Conservation (phyloP, 2,329 filamentous ascomycete species). For the Teratosphaeria viscida region DNA sequence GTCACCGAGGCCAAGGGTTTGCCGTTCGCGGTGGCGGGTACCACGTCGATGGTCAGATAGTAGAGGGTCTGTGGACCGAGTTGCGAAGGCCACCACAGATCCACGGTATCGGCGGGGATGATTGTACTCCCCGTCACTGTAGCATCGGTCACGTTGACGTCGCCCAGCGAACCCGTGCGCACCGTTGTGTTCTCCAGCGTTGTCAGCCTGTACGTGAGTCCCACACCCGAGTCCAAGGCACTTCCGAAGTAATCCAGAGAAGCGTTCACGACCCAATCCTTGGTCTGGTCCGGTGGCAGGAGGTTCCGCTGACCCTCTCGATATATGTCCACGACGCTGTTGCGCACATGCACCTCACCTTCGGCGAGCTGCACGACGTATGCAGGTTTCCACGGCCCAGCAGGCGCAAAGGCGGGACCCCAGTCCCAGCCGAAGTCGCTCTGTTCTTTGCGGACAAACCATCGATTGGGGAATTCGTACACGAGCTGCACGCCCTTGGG, state of each 20-base stretch:
- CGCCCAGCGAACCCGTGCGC: constrained; percentile 28
- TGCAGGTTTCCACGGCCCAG: constrained; percentile 53
- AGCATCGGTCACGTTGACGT: constrained; percentile 31
- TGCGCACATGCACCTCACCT: constrained; percentile 38
- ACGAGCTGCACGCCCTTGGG: constrained; percentile 37
- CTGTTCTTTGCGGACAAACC: constrained; percentile 50
- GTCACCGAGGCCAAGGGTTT: constrained; percentile 33
- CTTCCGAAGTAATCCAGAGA: constrained; percentile 47
- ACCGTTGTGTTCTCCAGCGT: constrained; percentile 35
- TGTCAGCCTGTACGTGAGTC: constrained; percentile 38
- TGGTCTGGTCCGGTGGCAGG: constrained; percentile 45
- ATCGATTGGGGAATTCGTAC: constrained; percentile 44
- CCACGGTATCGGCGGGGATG: constrained; percentile 33
- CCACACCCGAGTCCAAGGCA: constrained; percentile 32
- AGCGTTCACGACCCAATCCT: constrained; percentile 51
- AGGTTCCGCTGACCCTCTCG: constrained; percentile 49
- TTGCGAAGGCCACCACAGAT: constrained; percentile 52
- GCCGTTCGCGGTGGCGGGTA: constrained; percentile 15
- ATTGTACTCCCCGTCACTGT: constrained; percentile 41
- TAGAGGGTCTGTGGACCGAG: constrained; percentile 41
- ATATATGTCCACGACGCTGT: constrained; percentile 49
- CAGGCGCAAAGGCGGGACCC: constrained; percentile 40
- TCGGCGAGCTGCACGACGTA: constrained; percentile 43
- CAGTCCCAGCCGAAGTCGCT: constrained; percentile 54
- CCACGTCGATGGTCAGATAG: constrained; percentile 42